Evolutionary conservation across 1,284 basidiomycete genomes (phyloP).

Genomic region (Ceratobasidium sp.): DNA sequence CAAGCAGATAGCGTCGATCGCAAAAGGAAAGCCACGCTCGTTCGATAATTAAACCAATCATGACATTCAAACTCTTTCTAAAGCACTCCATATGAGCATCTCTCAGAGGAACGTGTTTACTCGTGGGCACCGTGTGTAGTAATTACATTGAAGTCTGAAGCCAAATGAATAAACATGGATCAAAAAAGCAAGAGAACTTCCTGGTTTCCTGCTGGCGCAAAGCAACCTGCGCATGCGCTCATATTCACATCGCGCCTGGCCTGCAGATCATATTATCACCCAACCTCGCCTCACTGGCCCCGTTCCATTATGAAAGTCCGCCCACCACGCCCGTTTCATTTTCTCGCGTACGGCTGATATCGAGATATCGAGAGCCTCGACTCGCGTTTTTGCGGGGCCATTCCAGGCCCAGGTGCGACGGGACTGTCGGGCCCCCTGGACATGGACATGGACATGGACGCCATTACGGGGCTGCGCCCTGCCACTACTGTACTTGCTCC

Average conservation of each 20-base stretch:
- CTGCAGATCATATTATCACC: slow-evolving; percentile 30
- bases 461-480: slow-evolving; percentile 36
- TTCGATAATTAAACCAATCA: not conserved
- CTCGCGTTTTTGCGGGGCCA: slow-evolving; percentile 36
- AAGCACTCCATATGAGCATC: not conserved
- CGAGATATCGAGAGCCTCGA: slow-evolving; percentile 37
- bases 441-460: slow-evolving; percentile 7
- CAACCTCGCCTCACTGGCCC: not conserved
- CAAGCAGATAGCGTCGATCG: not conserved
- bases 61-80: not conserved
- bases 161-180: slow-evolving; percentile 43
- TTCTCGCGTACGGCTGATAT: slow-evolving; percentile 42
- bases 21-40: slow-evolving; percentile 3
- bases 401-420: slow-evolving; percentile 36
- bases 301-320: slow-evolving; percentile 1
- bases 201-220: slow-evolving; percentile 37
- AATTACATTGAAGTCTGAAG: slow-evolving; percentile 39
- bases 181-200: slow-evolving; percentile 40
- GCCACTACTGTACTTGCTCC: slow-evolving; percentile 11
- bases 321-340: slow-evolving; percentile 1
- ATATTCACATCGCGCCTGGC: slow-evolving; percentile 39
- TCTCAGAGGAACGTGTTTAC: slow-evolving; percentile 9
- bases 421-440: slow-evolving; percentile 39
- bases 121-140: slow-evolving; percentile 34
- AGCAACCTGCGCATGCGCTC: slow-evolving; percentile 35